phyloP scores from a whole-genome alignment of 495 filamentous ascomycete species.

The Beverwykella pulmonaria region DNA sequence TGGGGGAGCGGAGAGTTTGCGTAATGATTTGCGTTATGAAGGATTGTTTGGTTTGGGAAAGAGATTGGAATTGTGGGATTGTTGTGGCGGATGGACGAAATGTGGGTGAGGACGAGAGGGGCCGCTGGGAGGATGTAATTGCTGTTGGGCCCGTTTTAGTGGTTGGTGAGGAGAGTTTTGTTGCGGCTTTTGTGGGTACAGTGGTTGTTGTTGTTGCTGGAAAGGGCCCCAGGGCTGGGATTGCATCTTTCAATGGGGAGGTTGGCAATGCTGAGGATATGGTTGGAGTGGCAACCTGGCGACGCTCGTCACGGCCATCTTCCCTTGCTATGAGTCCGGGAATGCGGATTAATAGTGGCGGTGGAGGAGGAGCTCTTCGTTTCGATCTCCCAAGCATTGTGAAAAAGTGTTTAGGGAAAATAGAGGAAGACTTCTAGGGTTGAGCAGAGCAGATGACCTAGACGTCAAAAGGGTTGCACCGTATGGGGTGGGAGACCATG shows the following conservation, averaged over 20 bases:
- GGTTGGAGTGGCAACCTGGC: background rate
- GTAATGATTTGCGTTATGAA: background rate
- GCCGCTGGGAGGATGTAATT: background rate
- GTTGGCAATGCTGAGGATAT: background rate
- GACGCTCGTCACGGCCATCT: background rate
- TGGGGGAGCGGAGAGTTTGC: background rate
- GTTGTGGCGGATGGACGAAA: background rate
- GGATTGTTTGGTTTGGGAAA: background rate
- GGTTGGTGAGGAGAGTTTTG: background rate
- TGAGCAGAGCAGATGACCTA: no score
- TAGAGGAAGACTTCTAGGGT: no score
- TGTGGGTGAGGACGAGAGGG: no score
- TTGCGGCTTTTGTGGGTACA: background rate
- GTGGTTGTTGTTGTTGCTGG: background rate
- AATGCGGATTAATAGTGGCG: background rate
- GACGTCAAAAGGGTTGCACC: no score
- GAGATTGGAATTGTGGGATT: background rate
- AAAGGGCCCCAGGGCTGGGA: background rate
- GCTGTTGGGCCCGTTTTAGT: background rate
- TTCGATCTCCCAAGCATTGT: background rate
- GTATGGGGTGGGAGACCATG: no score
- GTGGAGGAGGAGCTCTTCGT: background rate
- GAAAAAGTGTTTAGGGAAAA: background rate
- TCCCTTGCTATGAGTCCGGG: background rate
- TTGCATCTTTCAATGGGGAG: background rate